These are phyloP conservation scores for Saccharum spontaneum DNA, from an alignment of 176 grass and related monocot species.

Conservation along the genomic window DNA sequence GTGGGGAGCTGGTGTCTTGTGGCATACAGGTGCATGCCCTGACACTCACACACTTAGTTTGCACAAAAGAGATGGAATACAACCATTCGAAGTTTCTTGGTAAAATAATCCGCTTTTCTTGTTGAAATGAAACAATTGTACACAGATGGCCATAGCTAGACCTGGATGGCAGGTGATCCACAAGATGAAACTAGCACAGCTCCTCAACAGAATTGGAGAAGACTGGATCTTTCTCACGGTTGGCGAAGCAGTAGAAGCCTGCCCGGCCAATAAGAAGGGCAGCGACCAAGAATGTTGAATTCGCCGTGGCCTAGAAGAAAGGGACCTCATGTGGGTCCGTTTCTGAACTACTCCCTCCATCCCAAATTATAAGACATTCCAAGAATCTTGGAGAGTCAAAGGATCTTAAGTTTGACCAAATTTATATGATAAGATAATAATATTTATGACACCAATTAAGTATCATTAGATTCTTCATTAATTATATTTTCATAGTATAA, in stretches of 20 bases:
- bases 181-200: slow-evolving; percentile 17
- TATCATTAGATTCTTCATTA: too few species aligned
- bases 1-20: not conserved
- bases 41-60: not conserved
- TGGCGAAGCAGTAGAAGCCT: slow-evolving; percentile 9
- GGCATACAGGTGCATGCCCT: not conserved
- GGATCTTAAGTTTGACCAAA: too few species aligned
- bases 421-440: too few species aligned
- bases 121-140: not conserved
- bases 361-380: too few species aligned
- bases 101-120: not conserved
- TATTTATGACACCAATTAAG: too few species aligned
- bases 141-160: slow-evolving; percentile 7
- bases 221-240: not conserved
- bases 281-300: slow-evolving; percentile 18
- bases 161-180: slow-evolving; percentile 12
- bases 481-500: too few species aligned
- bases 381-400: too few species aligned
- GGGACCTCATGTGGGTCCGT: not conserved
- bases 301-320: not conserved
- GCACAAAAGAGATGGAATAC: not conserved
- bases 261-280: not conserved
- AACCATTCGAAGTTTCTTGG: not conserved
- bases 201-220: not conserved
- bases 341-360: too few species aligned